Base-by-base conservation (phyloP, 768 basidiomycete genomes). In the Kwoniella bestiolae region DNA sequence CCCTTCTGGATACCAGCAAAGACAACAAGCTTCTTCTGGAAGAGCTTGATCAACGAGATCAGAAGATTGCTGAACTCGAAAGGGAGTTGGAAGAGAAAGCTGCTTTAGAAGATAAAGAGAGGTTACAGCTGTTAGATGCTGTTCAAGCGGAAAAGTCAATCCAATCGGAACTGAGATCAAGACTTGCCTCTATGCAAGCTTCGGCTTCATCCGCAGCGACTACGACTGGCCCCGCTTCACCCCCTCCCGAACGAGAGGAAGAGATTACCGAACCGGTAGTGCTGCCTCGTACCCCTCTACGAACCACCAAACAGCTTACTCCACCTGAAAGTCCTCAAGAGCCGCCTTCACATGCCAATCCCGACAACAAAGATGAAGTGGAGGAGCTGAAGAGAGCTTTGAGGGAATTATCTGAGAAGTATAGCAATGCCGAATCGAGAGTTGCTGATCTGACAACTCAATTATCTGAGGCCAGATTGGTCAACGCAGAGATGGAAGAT, bases 371-470 rank as follows among this genome's bases (percentile, higher is more conserved):
- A 7, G 82, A 80, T 23, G 90, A 94, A 80, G 83, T 94, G 28
- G 80, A 87, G 7, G 83, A 86, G 11, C 85, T 98, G n/a, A 71
- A 74, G 41, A 56, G 47, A 11, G 63, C 65, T 3, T 63, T 66
- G 16, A 49, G 51, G 7, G 68, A 61, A n/a, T 53, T 71, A 5
- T 68, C 71, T 21, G 58, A 49, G 18, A 47, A 58, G 47, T 97
- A 94, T 77, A 88, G 88, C 31, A 91, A 95, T 65, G 91, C 94
- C 18, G 85, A 97, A 31, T 86, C 87, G 53, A 91, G 95, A 80
- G 95, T 99, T 64, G 90, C 90, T n/a, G 92, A 94, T 73, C 86
- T 99, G 44, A 89, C 90, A 18, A 86, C 88, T n/a, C 92, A 96
- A 79, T 88, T 95, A 32, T 87, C 94, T 74, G 94, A 95, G 77